phyloP scores from a whole-genome alignment of 345 rosid species.

The Camelina hispida region DNA sequence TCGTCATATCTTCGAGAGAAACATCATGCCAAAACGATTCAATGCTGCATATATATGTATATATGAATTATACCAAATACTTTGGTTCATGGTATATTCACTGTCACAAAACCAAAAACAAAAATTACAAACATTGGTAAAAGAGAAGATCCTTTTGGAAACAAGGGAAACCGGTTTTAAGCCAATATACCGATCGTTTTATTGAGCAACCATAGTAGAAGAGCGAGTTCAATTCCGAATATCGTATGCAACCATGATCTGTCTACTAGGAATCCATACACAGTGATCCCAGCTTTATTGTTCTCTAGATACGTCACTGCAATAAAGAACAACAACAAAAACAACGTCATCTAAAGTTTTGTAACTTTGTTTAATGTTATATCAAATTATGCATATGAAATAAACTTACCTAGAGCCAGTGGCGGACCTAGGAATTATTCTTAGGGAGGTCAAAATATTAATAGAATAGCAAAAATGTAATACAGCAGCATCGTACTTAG shows the following conservation, averaged over 20 bases:
- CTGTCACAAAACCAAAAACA: slow-evolving; percentile 32
- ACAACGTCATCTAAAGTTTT: not conserved
- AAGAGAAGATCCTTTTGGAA: not conserved
- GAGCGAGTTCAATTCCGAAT: slow-evolving; percentile 78
- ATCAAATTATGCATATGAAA: not conserved
- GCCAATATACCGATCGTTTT: slow-evolving; percentile 67
- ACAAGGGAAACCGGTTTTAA: slow-evolving; percentile 2
- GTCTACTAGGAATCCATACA: slow-evolving; percentile 81
- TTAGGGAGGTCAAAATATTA: too few relatives aligned
- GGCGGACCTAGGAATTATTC: too few relatives aligned
- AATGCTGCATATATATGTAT: slow-evolving; percentile 2
- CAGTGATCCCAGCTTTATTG: slow-evolving; percentile 88
- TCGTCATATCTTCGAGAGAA: slow-evolving; percentile 18
- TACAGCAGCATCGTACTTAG: too few relatives aligned
- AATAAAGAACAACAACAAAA: slow-evolving; percentile 14
- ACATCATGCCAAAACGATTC: slow-evolving; percentile 28
- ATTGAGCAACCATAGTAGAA: slow-evolving; percentile 89
- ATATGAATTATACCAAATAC: not conserved
- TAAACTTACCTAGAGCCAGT: slow-evolving; percentile 73
- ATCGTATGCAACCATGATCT: slow-evolving; percentile 86
- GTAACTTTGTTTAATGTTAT: not conserved
- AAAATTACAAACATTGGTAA: slow-evolving; percentile 1
- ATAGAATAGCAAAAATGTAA: too few relatives aligned
- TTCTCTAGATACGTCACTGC: slow-evolving; percentile 86
- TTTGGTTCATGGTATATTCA: slow-evolving; percentile 41